Percentiles rank a stretch among this genome's conserved stretches.
phyloP scores from a whole-genome alignment of 768 basidiomycete species.

The Suillus spraguei region DNA sequence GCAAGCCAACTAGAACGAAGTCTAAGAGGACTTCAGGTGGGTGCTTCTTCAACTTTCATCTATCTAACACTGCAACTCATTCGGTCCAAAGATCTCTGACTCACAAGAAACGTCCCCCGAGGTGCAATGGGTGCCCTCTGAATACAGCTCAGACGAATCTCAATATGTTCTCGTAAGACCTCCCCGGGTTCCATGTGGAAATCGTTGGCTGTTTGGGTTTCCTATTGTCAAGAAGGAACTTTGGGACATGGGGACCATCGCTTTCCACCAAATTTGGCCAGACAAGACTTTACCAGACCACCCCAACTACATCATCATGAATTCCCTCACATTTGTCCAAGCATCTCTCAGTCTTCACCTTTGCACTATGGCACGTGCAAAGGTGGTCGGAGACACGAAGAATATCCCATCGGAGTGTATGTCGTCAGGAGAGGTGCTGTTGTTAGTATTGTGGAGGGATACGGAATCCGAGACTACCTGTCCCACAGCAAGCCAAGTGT shows the following conservation, averaged over 20 bases:
- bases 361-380: neutral
- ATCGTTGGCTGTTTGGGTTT: neutral
- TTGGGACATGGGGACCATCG: neutral
- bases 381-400: neutral
- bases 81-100: neutral
- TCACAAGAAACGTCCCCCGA: neutral
- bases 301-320: neutral
- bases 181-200: neutral
- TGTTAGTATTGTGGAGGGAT: conserved; percentile 7
- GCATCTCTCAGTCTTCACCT: neutral
- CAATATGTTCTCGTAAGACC: conserved; percentile 4
- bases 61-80: neutral
- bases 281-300: neutral
- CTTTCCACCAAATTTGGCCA: neutral
- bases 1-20: neutral
- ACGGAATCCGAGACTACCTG: neutral
- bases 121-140: conserved; percentile 1
- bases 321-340: neutral
- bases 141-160: neutral
- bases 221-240: neutral
- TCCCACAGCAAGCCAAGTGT: neutral
- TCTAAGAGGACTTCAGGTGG: neutral
- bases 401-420: conserved; percentile 3
- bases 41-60: neutral
- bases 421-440: neutral